A percentile compares a stretch with the other conserved stretches of the same genome.
phyloP scores from a whole-genome alignment of 2,329 filamentous ascomycete species.

The Botrytis fragariae region DNA sequence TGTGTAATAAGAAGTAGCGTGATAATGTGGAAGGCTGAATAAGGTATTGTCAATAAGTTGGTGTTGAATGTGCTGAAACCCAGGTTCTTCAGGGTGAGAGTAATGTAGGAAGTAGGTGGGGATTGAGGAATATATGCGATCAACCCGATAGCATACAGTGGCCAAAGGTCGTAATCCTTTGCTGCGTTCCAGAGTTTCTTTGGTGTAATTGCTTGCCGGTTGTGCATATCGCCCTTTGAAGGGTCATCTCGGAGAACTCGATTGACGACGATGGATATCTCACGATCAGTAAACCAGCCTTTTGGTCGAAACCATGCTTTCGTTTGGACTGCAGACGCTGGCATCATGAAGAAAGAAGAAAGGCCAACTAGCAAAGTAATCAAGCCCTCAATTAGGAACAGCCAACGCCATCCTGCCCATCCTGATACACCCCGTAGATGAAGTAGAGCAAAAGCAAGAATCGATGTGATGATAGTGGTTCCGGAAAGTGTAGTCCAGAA shows the following conservation, averaged over 20 bases:
- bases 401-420: constrained; percentile 55
- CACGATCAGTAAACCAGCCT: constrained; percentile 60
- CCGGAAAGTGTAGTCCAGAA: constrained; percentile 67
- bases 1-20: constrained; percentile 47
- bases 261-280: constrained; percentile 67
- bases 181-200: constrained; percentile 51
- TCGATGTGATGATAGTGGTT: constrained; percentile 45
- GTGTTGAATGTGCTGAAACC: constrained; percentile 43
- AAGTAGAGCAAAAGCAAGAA: constrained; percentile 55
- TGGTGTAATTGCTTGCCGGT: constrained; percentile 54
- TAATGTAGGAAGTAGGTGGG: constrained; percentile 51
- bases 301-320: constrained; percentile 52
- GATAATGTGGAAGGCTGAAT: constrained; percentile 46
- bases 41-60: constrained; percentile 48
- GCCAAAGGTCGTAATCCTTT: constrained; percentile 61
- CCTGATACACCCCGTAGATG: constrained; percentile 49
- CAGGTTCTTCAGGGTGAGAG: constrained; percentile 47
- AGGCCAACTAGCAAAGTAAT: constrained; percentile 55
- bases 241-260: constrained; percentile 53
- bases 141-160: constrained; percentile 48
- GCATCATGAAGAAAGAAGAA: constrained; percentile 55
- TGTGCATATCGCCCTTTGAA: constrained; percentile 55
- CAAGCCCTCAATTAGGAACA: constrained; percentile 55
- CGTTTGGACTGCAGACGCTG: constrained; percentile 61
- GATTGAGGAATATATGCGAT: constrained; percentile 50